Evolutionary conservation across 1,139 yeast genomes (phyloP), one percentile per base, ranked within the genome.

Genomic region (Diutina neorugosa): DNA sequence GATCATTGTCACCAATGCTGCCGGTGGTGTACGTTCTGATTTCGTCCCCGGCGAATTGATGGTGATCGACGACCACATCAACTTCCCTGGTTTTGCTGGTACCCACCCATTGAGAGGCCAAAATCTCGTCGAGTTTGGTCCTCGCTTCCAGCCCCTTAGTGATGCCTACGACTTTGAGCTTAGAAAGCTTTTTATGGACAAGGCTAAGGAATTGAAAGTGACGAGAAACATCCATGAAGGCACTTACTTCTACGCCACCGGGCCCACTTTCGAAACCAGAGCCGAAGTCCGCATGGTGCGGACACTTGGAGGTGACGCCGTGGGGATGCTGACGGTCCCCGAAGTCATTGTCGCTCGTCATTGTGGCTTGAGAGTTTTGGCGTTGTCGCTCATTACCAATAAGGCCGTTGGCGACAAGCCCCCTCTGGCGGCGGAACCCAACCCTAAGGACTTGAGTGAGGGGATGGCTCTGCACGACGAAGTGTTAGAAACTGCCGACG

Each of bases 261-360:
- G 98, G 0, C 98, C 98, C 2, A 88, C 97, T 1, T 93, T 85
- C 65, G 98, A 93, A 69, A 80, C 91, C 7, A 76, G 97, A 60
- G 96, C 98, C 0, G 98, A 93, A 68, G 86, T 86, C n/a, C 74
- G 96, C 56, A 76, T 84, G 76, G 73, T 91, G 51, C 70, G 81
- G 57, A 61, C 73, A 11, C 61, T 86, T 51, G 98, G 98, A 7
- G 97, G 90, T 51, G 97, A 93, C 67, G 88, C 95, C 0, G 98
- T 91, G 5, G 98, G 98, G 3, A 93, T 93, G 98, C 86, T 96
- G 55, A 93, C 98, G 0, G 97, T 91, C 41, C 97, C 98, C 0
- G 98, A 93, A 67, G 96, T 89, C 2, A 81, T 90, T 58, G 85
- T 88, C 14, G 98, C 96, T 2, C 83, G 96, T 63, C 98, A 93